These are phyloP conservation scores for Pseudotulostoma volvatum DNA, from an alignment of 495 filamentous ascomycete genomes.

Conservation along the genomic window DNA sequence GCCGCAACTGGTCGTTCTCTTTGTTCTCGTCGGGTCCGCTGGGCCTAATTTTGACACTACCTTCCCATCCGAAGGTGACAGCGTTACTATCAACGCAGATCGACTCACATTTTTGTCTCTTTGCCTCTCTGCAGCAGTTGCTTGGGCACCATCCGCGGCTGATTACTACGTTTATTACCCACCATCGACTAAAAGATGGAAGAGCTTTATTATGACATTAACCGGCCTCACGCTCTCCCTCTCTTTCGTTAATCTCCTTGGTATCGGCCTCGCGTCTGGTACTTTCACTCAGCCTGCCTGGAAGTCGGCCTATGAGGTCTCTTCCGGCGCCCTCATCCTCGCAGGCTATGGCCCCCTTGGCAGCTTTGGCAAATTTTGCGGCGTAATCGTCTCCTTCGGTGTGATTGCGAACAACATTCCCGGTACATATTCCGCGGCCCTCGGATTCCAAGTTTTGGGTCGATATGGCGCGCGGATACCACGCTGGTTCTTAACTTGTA, in stretches of 20 bases:
- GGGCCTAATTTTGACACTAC: slow-evolving; percentile 48
- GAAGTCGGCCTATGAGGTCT: slow-evolving; percentile 36
- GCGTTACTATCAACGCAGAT: slow-evolving; percentile 33
- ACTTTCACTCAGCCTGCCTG: slow-evolving; percentile 34
- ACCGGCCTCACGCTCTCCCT: slow-evolving; percentile 34
- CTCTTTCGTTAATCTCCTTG: slow-evolving; percentile 45
- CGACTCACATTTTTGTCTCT: slow-evolving; percentile 50
- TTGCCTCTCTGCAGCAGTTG: slow-evolving; percentile 36
- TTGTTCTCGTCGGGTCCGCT: slow-evolving; percentile 50
- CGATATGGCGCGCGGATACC: slow-evolving; percentile 28
- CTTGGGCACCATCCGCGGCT: slow-evolving; percentile 35
- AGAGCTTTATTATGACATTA: slow-evolving; percentile 30
- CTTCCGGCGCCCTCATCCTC: slow-evolving; percentile 49
- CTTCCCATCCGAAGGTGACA: slow-evolving; percentile 20
- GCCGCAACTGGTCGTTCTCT: slow-evolving; percentile 47
- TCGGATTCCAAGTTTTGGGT: slow-evolving; percentile 42
- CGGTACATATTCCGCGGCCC: slow-evolving; percentile 45
- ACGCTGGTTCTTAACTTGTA: slow-evolving; percentile 32
- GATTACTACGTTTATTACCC: slow-evolving; percentile 46
- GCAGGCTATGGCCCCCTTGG: slow-evolving; percentile 45
- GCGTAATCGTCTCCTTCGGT: slow-evolving; percentile 49
- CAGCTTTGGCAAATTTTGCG: slow-evolving; percentile 53
- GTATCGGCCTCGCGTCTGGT: slow-evolving; percentile 52
- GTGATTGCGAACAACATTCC: slow-evolving; percentile 55
- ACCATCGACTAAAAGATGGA: slow-evolving; percentile 27